Evolutionary conservation across 2,329 filamentous ascomycete genomes (phyloP).

Genomic region (Harringtonia aguacate): DNA sequence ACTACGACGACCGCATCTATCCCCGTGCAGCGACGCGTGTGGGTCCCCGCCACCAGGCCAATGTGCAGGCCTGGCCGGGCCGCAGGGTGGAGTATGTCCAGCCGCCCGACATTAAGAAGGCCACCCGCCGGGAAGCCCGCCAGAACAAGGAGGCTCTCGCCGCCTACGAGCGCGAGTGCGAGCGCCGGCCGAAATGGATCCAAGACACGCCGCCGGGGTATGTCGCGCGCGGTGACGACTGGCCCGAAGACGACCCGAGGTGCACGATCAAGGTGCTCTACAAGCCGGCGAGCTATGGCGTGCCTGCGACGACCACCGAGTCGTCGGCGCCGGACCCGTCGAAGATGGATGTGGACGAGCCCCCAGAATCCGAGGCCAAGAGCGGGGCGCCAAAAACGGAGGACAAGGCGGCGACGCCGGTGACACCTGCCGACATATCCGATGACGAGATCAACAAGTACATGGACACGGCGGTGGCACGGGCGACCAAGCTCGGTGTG

Average conservation of each 20-base stretch:
- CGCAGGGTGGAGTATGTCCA: slow-evolving; percentile 85
- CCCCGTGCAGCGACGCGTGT: slow-evolving; percentile 88
- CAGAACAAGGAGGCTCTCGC: slow-evolving; percentile 70
- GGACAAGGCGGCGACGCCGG: not conserved
- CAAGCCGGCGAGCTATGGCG: slow-evolving; percentile 48
- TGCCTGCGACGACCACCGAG: not conserved
- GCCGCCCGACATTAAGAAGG: slow-evolving; percentile 77
- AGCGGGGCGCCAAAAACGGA: too few species aligned
- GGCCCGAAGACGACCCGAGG: slow-evolving; percentile 56
- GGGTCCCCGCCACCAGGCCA: slow-evolving; percentile 84
- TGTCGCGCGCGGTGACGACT: slow-evolving; percentile 71
- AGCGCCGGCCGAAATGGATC: slow-evolving; percentile 83
- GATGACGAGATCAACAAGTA: slow-evolving; percentile 63
- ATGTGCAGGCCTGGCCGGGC: slow-evolving; percentile 75
- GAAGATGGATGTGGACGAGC: slow-evolving; percentile 8
- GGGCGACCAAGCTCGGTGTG: slow-evolving; percentile 59
- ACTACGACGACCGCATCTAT: slow-evolving; percentile 96
- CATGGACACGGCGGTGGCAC: slow-evolving; percentile 55
- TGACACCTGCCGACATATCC: slow-evolving; percentile 14
- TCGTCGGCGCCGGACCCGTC: not conserved
- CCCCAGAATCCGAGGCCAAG: too few species aligned
- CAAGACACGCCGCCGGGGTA: slow-evolving; percentile 87
- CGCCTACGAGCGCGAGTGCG: slow-evolving; percentile 73
- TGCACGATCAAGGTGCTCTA: slow-evolving; percentile 70
- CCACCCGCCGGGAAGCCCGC: slow-evolving; percentile 67